Percentiles rank a stretch among this genome's conserved stretches.
These are phyloP conservation scores for Chenopodium quinoa DNA, from an alignment of 148 eudicot genomes.

Conservation along the genomic window DNA sequence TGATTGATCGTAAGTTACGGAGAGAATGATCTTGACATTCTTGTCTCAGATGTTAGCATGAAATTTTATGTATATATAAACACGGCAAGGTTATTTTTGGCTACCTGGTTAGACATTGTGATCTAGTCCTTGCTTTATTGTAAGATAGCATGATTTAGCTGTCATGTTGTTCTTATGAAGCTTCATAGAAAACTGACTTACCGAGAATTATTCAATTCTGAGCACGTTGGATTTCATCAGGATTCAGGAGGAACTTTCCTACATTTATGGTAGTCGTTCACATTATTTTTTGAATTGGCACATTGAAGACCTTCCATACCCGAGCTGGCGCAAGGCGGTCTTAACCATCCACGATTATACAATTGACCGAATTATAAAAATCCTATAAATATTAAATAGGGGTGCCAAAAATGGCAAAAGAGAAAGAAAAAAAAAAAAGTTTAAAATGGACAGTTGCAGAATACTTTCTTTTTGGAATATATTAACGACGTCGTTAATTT, in stretches of 20 bases:
- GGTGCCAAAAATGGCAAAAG: too few relatives aligned
- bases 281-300: conserved; percentile 9
- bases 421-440: too few relatives aligned
- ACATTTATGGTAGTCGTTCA: neutral
- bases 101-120: neutral
- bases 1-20: conserved; percentile 6
- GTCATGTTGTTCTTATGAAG: neutral
- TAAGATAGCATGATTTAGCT: neutral
- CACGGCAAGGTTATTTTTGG: neutral
- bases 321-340: neutral
- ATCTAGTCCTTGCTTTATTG: conserved; percentile 3
- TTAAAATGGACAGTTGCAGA: too few relatives aligned
- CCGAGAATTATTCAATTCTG: neutral
- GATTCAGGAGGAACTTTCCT: neutral
- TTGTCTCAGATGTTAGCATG: neutral
- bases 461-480: too few relatives aligned
- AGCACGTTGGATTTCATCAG: neutral
- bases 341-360: neutral
- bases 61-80: neutral
- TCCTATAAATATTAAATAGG: too few relatives aligned
- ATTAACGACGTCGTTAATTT: too few relatives aligned
- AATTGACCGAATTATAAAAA: too few relatives aligned
- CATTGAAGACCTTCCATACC: neutral
- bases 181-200: neutral
- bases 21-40: neutral